Percentiles rank a stretch among this genome's conserved stretches.
Evolutionary conservation across 2,329 filamentous ascomycete genomes (phyloP).

Genomic region (Diaporthe sp.): DNA sequence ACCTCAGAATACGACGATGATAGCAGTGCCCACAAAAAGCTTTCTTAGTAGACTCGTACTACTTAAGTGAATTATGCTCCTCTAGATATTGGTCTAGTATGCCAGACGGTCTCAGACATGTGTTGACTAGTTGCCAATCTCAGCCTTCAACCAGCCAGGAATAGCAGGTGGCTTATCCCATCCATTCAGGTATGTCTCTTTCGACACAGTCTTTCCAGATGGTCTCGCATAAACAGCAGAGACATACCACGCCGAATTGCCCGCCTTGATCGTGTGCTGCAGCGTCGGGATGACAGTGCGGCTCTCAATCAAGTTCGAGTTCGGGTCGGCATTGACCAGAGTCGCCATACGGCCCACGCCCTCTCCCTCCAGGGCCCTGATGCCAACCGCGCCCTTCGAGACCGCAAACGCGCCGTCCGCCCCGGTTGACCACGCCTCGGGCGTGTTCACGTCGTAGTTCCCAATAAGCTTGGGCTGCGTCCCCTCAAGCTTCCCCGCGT

Average conservation of each 20-base stretch:
- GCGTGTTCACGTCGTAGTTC: slow-evolving; percentile 69
- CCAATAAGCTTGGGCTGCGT: slow-evolving; percentile 69
- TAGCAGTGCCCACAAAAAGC: too few relatives aligned
- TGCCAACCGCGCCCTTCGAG: slow-evolving; percentile 68
- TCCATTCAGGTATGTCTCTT: slow-evolving; percentile 65
- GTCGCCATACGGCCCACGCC: slow-evolving; percentile 66
- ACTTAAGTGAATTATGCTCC: not conserved
- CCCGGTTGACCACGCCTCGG: slow-evolving; percentile 66
- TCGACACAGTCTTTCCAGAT: slow-evolving; percentile 63
- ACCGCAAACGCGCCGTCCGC: slow-evolving; percentile 67
- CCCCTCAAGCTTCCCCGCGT: slow-evolving; percentile 59
- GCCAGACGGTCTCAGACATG: not conserved
- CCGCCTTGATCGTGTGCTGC: slow-evolving; percentile 70
- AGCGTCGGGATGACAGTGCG: slow-evolving; percentile 79
- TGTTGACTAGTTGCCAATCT: slow-evolving; percentile 53
- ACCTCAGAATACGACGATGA: too few relatives aligned
- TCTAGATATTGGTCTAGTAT: not conserved
- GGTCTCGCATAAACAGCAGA: slow-evolving; percentile 80
- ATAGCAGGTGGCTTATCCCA: slow-evolving; percentile 72
- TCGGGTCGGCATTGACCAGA: slow-evolving; percentile 81
- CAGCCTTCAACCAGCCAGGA: slow-evolving; percentile 70
- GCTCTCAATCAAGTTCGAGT: slow-evolving; percentile 81
- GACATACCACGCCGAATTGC: slow-evolving; percentile 74
- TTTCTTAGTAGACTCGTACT: too few relatives aligned
- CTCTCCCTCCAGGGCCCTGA: slow-evolving; percentile 65